Evolutionary conservation across 768 basidiomycete species (phyloP).

Genomic region (Termitomyces sp.): DNA sequence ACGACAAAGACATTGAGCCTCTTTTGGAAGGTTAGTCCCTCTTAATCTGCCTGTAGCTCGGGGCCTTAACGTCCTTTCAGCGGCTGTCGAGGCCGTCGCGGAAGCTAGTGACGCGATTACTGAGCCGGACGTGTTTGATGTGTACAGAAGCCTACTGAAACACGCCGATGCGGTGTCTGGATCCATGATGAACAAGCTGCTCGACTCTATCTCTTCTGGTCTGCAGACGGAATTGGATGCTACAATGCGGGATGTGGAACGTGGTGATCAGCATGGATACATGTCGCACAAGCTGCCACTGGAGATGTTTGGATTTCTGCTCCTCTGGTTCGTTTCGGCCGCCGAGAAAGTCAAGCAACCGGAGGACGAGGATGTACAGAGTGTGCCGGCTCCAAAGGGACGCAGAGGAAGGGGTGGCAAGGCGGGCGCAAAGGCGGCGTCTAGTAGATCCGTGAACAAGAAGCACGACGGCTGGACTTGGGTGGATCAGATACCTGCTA

Average conservation of each 20-base stretch:
- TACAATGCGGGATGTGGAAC: conserved; percentile 62
- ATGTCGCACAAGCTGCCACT: conserved; percentile 65
- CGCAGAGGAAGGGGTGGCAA: conserved; percentile 61
- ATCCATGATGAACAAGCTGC: conserved; percentile 71
- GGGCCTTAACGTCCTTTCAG: conserved; percentile 27
- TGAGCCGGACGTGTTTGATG: conserved; percentile 69
- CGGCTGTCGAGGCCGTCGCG: conserved; percentile 78
- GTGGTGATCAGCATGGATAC: conserved; percentile 59
- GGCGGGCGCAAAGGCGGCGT: conserved; percentile 26
- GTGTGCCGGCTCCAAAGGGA: conserved; percentile 36
- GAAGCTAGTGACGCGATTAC: conserved; percentile 68
- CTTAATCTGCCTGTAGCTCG: background rate
- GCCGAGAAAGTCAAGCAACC: conserved; percentile 70
- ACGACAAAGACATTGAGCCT: conserved; percentile 44
- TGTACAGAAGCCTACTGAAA: conserved; percentile 80
- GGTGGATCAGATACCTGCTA: conserved; percentile 68
- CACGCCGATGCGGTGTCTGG: conserved; percentile 58
- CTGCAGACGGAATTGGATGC: conserved; percentile 70
- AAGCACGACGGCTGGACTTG: conserved; percentile 64
- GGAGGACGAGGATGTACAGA: conserved; percentile 33
- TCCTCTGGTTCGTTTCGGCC: conserved; percentile 85
- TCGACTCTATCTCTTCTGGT: conserved; percentile 82
- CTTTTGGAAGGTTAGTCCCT: conserved; percentile 51
- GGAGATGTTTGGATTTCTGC: conserved; percentile 88
- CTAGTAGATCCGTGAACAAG: conserved; percentile 34